phyloP scores from a whole-genome alignment of 2,329 filamentous ascomycete species.

The Phoma sp. region DNA sequence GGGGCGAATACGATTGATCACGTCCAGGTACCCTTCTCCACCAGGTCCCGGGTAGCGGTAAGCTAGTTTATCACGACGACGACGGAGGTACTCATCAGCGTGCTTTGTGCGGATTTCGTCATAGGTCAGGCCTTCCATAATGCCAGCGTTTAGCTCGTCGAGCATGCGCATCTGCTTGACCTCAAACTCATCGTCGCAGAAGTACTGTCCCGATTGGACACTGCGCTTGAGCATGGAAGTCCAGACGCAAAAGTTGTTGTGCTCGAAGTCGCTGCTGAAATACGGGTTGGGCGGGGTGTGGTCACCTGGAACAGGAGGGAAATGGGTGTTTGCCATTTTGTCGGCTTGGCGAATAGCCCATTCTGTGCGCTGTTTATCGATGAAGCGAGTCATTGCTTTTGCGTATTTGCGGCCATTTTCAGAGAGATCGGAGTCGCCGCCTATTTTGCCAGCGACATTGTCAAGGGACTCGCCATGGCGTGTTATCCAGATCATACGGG shows the following conservation, averaged over 20 bases:
- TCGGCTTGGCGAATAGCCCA: constrained; percentile 86
- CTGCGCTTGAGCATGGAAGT: constrained; percentile 95
- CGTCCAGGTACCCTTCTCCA: constrained; percentile 94
- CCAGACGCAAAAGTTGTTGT: constrained; percentile 98
- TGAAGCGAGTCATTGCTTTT: constrained; percentile 80
- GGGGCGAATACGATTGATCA: constrained; percentile 92
- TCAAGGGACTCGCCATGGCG: constrained; percentile 91
- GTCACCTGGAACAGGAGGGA: constrained; percentile 90
- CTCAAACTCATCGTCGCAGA: constrained; percentile 92
- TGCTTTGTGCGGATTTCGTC: constrained; percentile 82
- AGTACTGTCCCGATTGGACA: constrained; percentile 85
- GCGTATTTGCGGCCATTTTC: constrained; percentile 82
- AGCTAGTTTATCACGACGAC: constrained; percentile 85
- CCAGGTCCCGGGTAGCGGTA: constrained; percentile 97
- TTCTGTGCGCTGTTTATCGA: constrained; percentile 77
- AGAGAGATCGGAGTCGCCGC: constrained; percentile 86
- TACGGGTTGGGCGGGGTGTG: constrained; percentile 95
- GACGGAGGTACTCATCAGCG: constrained; percentile 81
- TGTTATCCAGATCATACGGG: constrained; percentile 97
- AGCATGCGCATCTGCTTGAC: constrained; percentile 98
- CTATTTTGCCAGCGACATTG: constrained; percentile 86
- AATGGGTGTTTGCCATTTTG: constrained; percentile 77
- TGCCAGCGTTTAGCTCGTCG: constrained; percentile 92
- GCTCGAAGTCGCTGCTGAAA: constrained; percentile 58
- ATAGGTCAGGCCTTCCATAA: constrained; percentile 95